Conservation (phyloP, 2,329 filamentous ascomycete genomes). For the Thermoascus crustaceus region DNA sequence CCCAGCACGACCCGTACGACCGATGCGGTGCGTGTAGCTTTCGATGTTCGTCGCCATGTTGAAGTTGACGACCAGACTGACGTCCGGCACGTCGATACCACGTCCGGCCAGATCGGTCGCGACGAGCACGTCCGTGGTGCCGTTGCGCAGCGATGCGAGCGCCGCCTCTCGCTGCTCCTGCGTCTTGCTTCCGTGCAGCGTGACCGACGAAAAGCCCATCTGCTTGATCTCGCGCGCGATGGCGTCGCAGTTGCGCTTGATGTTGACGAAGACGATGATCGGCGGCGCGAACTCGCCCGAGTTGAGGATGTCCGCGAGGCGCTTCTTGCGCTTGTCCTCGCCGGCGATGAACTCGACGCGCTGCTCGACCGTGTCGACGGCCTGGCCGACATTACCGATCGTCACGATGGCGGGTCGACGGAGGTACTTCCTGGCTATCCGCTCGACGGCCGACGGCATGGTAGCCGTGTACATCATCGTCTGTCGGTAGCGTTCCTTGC, state of each 20-base stretch:
- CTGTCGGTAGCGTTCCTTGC: slow-evolving; percentile 76
- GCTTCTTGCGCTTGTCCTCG: slow-evolving; percentile 95
- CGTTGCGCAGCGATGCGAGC: slow-evolving; percentile 72
- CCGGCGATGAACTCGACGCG: slow-evolving; percentile 84
- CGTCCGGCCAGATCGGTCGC: slow-evolving; percentile 91
- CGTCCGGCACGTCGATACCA: slow-evolving; percentile 95
- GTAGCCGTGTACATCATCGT: slow-evolving; percentile 99
- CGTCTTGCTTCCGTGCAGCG: slow-evolving; percentile 89
- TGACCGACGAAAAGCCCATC: slow-evolving; percentile 85
- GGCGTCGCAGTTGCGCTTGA: slow-evolving; percentile 97
- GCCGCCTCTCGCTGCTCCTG: slow-evolving; percentile 97
- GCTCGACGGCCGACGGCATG: slow-evolving; percentile 87
- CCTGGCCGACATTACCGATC: slow-evolving; percentile 89
- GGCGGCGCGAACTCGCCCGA: slow-evolving; percentile 75
- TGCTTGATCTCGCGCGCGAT: slow-evolving; percentile 89
- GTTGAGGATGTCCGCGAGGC: slow-evolving; percentile 79
- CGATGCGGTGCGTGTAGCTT: slow-evolving; percentile 91
- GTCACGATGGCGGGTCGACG: slow-evolving; percentile 87
- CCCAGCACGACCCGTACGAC: slow-evolving; percentile 92
- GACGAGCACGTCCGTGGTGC: slow-evolving; percentile 77
- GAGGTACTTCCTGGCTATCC: slow-evolving; percentile 94
- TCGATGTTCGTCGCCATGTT: slow-evolving; percentile 95
- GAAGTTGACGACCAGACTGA: slow-evolving; percentile 93
- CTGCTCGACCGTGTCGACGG: slow-evolving; percentile 95
- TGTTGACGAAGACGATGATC: slow-evolving; percentile 99